Conservation (phyloP, 2,329 filamentous ascomycete genomes). For the Apiospora arundinis region DNA sequence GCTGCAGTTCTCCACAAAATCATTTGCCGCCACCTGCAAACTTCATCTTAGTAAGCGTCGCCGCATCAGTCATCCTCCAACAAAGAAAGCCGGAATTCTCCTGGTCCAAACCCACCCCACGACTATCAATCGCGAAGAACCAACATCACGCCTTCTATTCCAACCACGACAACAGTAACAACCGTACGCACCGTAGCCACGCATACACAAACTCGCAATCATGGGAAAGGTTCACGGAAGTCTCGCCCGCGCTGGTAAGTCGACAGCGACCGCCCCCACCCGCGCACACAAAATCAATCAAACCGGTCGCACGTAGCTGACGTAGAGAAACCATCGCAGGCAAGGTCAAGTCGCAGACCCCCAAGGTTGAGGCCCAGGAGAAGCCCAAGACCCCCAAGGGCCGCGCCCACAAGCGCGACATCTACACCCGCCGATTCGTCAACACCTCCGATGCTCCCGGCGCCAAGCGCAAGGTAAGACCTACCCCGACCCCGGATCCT, state of each 20-base stretch:
- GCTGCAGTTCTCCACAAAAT: neutral
- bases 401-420: conserved; percentile 22
- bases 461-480: conserved; percentile 23
- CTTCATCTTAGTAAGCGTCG: neutral
- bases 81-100: conserved; percentile 5
- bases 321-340: neutral
- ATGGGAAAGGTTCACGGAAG: conserved; percentile 23
- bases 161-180: neutral
- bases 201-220: conserved; percentile 1
- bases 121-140: neutral
- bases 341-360: conserved; percentile 23
- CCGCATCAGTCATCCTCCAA: conserved; percentile 10
- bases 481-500: neutral
- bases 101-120: conserved; percentile 2
- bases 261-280: neutral
- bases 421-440: conserved; percentile 23
- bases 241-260: conserved; percentile 22
- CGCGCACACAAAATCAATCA: neutral
- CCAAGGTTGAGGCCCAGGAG: conserved; percentile 23
- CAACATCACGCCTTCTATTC: neutral
- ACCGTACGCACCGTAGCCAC: neutral
- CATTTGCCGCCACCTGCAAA: neutral
- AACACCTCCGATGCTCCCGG: conserved; percentile 11
- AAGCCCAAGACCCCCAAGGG: conserved; percentile 23
- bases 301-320: conserved; percentile 1